Conservation (phyloP, 192 early-diverging fungal species). For the Anaeromyces robustus region DNA sequence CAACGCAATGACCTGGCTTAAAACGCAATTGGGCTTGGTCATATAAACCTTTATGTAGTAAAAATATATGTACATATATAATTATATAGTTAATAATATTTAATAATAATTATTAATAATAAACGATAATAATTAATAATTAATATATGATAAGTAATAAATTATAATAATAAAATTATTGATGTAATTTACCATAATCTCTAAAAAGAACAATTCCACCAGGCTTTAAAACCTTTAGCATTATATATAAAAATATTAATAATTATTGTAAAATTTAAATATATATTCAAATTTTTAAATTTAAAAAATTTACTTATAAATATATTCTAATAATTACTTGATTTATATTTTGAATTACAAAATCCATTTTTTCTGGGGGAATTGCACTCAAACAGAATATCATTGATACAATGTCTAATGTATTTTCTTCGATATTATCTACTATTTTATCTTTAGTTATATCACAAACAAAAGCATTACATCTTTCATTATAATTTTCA, state of each 20-base stretch:
- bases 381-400: slow-evolving; percentile 31
- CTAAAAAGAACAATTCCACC: slow-evolving; percentile 27
- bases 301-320: background rate
- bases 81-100: no score
- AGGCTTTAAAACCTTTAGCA: slow-evolving; percentile 22
- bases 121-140: no score
- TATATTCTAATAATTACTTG: background rate
- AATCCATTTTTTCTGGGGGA: slow-evolving; percentile 21
- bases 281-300: no score
- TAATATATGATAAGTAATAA: no score
- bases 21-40: slow-evolving; percentile 34
- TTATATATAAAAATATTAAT: slow-evolving; percentile 5
- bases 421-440: slow-evolving; percentile 10
- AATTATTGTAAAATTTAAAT: no score
- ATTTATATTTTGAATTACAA: background rate
- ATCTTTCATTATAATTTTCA: slow-evolving; percentile 17
- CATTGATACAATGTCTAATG: slow-evolving; percentile 26
- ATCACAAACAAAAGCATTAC: slow-evolving; percentile 33
- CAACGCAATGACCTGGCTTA: slow-evolving; percentile 23
- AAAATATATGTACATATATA: no score
- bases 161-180: no score
- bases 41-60: slow-evolving; percentile 1
- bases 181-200: slow-evolving; percentile 26
- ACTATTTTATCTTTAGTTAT: slow-evolving; percentile 20
- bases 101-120: no score